Evolutionary conservation across 257 asterid genomes (phyloP).

Genomic region (Phtheirospermum japonicum): DNA sequence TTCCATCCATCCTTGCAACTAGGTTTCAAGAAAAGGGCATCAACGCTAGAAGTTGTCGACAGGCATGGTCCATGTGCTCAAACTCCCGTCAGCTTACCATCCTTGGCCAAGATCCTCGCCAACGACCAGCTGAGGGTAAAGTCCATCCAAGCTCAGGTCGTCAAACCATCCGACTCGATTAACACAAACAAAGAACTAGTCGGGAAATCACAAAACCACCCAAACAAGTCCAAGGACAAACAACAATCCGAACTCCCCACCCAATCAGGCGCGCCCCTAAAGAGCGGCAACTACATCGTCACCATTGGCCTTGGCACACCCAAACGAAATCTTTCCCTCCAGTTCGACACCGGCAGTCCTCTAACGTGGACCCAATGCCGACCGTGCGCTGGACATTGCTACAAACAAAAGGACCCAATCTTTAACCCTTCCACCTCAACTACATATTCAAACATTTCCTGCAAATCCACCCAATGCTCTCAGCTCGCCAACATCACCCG

Average conservation of each 20-base stretch:
- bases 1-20: too few relatives aligned
- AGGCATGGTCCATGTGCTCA: neutral
- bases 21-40: neutral
- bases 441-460: too few relatives aligned
- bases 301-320: slow-evolving; percentile 1
- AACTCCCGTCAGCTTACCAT: too few relatives aligned
- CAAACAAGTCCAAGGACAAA: neutral
- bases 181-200: too few relatives aligned
- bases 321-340: slow-evolving; percentile 1
- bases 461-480: too few relatives aligned
- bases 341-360: slow-evolving; percentile 62
- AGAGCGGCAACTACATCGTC: neutral
- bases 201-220: too few relatives aligned
- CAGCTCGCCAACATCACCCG: too few relatives aligned
- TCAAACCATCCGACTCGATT: too few relatives aligned
- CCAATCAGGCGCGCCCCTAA: neutral
- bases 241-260: neutral
- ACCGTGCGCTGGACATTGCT: slow-evolving; percentile 46
- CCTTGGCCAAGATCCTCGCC: too few relatives aligned
- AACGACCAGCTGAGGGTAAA: too few relatives aligned
- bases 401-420: slow-evolving; percentile 43
- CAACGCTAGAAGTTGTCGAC: neutral
- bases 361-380: slow-evolving; percentile 70
- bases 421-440: slow-evolving; percentile 43
- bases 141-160: too few relatives aligned